A percentile compares a stretch with the other conserved stretches of the same genome.
Evolutionary conservation across 1,139 yeast genomes (phyloP).

Genomic region (Blastobotrys buckinghamii): DNA sequence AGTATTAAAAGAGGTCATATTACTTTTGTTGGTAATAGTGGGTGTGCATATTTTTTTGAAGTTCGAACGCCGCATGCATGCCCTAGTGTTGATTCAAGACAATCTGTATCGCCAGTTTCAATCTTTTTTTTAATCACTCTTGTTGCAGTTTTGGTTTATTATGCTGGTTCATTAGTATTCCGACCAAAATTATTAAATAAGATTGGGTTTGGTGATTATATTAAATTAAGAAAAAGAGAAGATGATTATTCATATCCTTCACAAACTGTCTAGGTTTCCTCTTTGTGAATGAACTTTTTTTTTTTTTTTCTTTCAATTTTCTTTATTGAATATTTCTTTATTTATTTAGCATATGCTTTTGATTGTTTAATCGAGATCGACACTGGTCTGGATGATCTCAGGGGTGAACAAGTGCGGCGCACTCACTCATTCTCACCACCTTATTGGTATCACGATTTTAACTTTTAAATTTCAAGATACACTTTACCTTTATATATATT

Average conservation of each 20-base stretch:
- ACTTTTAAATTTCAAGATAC: too few species aligned
- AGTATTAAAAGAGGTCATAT: conserved; percentile 51
- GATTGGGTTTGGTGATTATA: background rate
- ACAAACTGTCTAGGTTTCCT: background rate
- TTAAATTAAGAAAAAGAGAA: background rate
- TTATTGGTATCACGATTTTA: too few species aligned
- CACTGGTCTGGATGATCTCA: too few species aligned
- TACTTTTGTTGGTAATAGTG: conserved; percentile 67
- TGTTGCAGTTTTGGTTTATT: conserved; percentile 35
- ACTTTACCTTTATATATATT: too few species aligned
- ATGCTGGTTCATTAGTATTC: conserved; percentile 15
- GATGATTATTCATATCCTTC: background rate
- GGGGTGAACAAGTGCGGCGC: too few species aligned
- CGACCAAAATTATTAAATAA: background rate
- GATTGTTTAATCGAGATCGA: too few species aligned
- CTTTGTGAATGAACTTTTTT: background rate
- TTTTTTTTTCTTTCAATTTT: background rate
- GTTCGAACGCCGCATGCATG: conserved; percentile 85
- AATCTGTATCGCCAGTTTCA: conserved; percentile 27
- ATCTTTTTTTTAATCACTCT: conserved; percentile 28
- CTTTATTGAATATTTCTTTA: too few species aligned
- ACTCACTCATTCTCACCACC: too few species aligned
- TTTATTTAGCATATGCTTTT: too few species aligned
- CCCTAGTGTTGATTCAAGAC: conserved; percentile 58
- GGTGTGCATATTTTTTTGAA: conserved; percentile 81